phyloP scores from a whole-genome alignment of 2,329 filamentous ascomycete species.

The Hypoxylon rubiginosum region DNA sequence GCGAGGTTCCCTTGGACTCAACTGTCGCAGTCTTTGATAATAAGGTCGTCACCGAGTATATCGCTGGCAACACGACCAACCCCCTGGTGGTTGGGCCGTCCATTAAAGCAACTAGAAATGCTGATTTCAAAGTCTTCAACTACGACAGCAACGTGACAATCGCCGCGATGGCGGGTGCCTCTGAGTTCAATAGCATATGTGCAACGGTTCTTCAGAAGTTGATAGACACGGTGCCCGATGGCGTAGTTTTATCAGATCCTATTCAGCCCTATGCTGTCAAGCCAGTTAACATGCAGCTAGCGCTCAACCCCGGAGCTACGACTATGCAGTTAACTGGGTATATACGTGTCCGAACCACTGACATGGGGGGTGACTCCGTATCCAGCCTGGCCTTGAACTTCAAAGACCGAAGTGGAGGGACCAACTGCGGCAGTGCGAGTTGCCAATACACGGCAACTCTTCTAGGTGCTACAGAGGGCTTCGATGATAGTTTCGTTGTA shows the following conservation, averaged over 20 bases:
- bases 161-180: constrained; percentile 59
- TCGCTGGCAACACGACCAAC: constrained; percentile 66
- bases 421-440: constrained; percentile 57
- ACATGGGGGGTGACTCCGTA: constrained; percentile 58
- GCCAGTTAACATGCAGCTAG: constrained; percentile 69
- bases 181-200: constrained; percentile 63
- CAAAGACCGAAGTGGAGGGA: constrained; percentile 66
- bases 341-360: constrained; percentile 69
- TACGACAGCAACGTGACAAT: constrained; percentile 70
- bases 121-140: constrained; percentile 69
- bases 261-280: constrained; percentile 71
- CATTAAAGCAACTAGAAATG: constrained; percentile 59
- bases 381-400: constrained; percentile 66
- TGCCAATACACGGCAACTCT: constrained; percentile 62
- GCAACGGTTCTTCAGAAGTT: constrained; percentile 68
- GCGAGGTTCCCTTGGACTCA: constrained; percentile 62
- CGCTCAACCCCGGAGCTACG: constrained; percentile 62
- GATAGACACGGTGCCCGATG: constrained; percentile 70
- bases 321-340: constrained; percentile 66
- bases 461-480: constrained; percentile 66
- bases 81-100: constrained; percentile 68
- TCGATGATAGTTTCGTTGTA: constrained; percentile 72
- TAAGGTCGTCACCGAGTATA: constrained; percentile 68
- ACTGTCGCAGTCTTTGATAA: constrained; percentile 67
- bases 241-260: constrained; percentile 64